These are phyloP conservation scores for Hypoxylon fragiforme DNA, from an alignment of 495 filamentous ascomycete species.

Conservation along the genomic window DNA sequence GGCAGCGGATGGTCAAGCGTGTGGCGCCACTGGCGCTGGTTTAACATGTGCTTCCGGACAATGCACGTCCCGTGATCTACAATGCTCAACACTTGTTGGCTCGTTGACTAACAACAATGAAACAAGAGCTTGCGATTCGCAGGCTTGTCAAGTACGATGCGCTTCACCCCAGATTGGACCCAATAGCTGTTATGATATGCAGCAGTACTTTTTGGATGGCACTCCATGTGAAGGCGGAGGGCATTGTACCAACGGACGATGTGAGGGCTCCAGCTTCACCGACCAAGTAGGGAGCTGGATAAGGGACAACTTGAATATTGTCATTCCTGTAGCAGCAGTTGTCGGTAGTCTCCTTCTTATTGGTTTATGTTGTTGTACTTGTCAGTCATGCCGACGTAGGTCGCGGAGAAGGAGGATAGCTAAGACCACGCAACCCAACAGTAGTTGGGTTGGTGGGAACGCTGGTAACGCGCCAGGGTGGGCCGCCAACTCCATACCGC, in stretches of 20 bases:
- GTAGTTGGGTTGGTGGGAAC: constrained; percentile 35
- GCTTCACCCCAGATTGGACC: constrained; percentile 67
- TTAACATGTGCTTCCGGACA: constrained; percentile 90
- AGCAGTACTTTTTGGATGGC: constrained; percentile 94
- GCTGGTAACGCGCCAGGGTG: constrained; percentile 14
- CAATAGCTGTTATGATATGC: constrained; percentile 69
- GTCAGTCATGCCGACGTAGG: constrained; percentile 56
- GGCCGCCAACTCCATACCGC: constrained; percentile 1
- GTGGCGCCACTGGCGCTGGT: constrained; percentile 58
- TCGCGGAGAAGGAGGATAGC: constrained; percentile 30
- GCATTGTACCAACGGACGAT: constrained; percentile 72
- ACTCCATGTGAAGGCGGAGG: constrained; percentile 85
- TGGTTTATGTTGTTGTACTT: constrained; percentile 61
- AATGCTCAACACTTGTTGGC: constrained; percentile 88
- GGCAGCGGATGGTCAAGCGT: constrained; percentile 67
- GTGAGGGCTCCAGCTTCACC: constrained; percentile 62
- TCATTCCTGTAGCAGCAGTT: constrained; percentile 71
- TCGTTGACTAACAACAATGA: constrained; percentile 72
- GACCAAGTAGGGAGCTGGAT: constrained; percentile 70
- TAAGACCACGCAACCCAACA: constrained; percentile 26
- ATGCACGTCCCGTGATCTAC: constrained; percentile 88
- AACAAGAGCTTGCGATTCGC: constrained; percentile 77
- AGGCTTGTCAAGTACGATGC: constrained; percentile 76
- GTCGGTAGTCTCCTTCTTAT: constrained; percentile 71
- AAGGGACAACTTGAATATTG: constrained; percentile 67